Evolutionary conservation across 2,329 filamentous ascomycete genomes (phyloP).

Genomic region (Neonectria sp.): DNA sequence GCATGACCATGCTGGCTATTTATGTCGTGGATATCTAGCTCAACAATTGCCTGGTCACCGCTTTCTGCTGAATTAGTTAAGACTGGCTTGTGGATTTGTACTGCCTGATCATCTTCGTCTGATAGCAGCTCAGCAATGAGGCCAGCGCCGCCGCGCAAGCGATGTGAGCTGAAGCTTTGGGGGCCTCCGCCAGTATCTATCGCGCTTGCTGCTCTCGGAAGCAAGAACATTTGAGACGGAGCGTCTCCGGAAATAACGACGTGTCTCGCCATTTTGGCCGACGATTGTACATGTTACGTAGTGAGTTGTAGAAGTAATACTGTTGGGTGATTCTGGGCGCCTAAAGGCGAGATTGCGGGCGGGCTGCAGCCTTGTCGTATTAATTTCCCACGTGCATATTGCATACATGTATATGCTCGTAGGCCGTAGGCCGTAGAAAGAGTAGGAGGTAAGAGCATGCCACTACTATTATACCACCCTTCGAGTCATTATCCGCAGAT

Average conservation of each 20-base stretch:
- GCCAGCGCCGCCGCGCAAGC: background rate
- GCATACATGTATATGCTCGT: constrained; percentile 11
- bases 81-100: background rate
- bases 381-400: background rate
- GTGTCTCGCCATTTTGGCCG: constrained; percentile 3
- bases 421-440: constrained; percentile 9
- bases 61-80: background rate
- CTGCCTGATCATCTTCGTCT: background rate
- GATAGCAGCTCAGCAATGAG: background rate
- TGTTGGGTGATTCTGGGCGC: background rate
- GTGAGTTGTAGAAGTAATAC: background rate
- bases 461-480: background rate
- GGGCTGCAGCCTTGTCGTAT: background rate
- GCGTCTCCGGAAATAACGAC: constrained; percentile 8
- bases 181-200: background rate
- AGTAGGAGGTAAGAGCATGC: background rate
- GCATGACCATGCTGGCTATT: background rate
- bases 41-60: background rate
- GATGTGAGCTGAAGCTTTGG: constrained; percentile 1
- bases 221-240: constrained; percentile 3
- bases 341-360: background rate
- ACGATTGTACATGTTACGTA: background rate
- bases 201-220: background rate
- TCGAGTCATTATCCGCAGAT: background rate
- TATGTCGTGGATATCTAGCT: background rate